Evolutionary conservation across 2,329 filamentous ascomycete species (phyloP), one percentile per base, ranked within the genome.

Genomic region (Paraconiothyrium sp.): DNA sequence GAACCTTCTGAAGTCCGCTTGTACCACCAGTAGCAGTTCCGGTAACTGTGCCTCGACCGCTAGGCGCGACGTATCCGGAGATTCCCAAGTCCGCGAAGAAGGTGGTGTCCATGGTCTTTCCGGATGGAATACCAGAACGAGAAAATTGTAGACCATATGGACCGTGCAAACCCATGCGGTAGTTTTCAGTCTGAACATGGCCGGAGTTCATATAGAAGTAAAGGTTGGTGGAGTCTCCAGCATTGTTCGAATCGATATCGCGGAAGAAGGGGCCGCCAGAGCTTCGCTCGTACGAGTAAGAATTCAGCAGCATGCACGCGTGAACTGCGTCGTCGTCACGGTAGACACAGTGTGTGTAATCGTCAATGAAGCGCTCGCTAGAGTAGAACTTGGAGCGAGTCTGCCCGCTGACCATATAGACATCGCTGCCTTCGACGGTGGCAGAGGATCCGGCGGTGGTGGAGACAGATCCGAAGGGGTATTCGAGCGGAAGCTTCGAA

Each of bases 331-430:
- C 75, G 34, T 74, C 77, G 61, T 79, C 81, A 24, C 85, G 84
- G 61, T 83, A 84, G 41, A 89, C 85, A 75, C 89, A 91, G 72
- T 89, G 88, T 30, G 85, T 83, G 48, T 86, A 80, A 67, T 90
- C 88, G 72, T 91, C 89, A 71, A 91, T 90, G 76, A 90, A 91
- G n/a, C 88, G 84, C 64, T 89, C 82, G 61, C 86, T 88, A 1
- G 87, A 89, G 79, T 89, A 91, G 80, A 91, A 91, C 75, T 91
- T 91, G 76, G 85, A 88, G 43, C 89, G 84, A 0, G 89, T 91
- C 73, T 91, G 80, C 24, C 87, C 85, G 64, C 81, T 77, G 48
- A 91, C 86, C 9, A 88, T 62, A 70, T 85, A 91, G 8, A 80
- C 78, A 54, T 81, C 79, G 1, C 72, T 76, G 1, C 78, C 88